Conservation (phyloP, 495 filamentous ascomycete species). For the Neurospora sp. region DNA sequence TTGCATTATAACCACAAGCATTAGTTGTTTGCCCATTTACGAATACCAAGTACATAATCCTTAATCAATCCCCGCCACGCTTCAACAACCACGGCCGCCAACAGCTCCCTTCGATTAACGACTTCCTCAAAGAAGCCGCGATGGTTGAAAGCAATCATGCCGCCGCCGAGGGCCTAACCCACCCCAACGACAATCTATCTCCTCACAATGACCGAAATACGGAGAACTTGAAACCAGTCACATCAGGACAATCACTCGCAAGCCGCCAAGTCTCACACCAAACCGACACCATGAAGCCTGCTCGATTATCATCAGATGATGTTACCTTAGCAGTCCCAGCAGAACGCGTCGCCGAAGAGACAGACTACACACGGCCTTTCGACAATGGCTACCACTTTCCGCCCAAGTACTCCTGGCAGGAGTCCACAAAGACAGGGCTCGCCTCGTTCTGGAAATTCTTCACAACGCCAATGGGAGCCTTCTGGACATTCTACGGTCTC, state of each 20-base stretch:
- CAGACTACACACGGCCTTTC: conserved; percentile 15
- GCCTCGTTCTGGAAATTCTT: conserved; percentile 45
- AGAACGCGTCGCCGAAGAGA: neutral
- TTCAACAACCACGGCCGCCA: neutral
- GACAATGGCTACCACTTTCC: conserved; percentile 62
- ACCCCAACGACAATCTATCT: neutral
- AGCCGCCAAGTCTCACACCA: neutral
- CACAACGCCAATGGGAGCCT: conserved; percentile 58
- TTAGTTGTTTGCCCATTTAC: neutral
- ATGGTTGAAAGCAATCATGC: neutral
- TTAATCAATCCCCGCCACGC: neutral
- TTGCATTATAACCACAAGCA: neutral
- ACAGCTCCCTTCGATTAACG: neutral
- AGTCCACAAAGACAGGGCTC: conserved; percentile 44
- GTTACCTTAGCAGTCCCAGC: conserved; percentile 1
- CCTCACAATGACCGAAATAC: neutral
- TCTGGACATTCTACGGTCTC: conserved; percentile 67
- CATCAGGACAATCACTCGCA: neutral
- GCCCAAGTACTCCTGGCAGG: conserved; percentile 53
- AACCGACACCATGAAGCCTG: neutral
- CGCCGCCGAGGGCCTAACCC: neutral
- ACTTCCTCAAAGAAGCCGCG: neutral
- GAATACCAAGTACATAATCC: neutral
- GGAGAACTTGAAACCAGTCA: neutral
- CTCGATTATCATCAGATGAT: conserved; percentile 8